Conservation (phyloP, 225 moss, liverwort and hornwort genomes). For the Pseudisothecium myosuroides region DNA sequence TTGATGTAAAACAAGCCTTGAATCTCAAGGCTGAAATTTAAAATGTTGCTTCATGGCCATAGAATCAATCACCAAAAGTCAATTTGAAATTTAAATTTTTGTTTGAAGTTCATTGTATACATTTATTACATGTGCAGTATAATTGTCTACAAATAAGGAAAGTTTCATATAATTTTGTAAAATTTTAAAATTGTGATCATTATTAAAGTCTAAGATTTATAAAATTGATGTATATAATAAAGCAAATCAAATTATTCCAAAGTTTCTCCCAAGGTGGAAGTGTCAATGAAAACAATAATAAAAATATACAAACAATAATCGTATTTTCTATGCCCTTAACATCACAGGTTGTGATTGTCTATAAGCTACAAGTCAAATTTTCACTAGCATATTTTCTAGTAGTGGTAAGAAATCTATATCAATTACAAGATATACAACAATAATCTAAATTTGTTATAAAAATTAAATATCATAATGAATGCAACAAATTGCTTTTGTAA, state of each 20-base stretch:
- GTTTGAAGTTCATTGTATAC: background rate
- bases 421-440: background rate
- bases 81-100: background rate
- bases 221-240: background rate
- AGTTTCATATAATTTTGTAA: background rate
- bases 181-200: background rate
- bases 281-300: background rate
- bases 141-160: background rate
- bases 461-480: background rate
- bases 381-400: too few species aligned
- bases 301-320: background rate
- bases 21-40: too few species aligned
- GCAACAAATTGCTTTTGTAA: background rate
- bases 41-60: rapidly evolving
- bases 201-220: background rate
- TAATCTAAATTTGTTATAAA: background rate
- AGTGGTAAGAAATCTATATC: too few species aligned
- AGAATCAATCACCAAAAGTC: background rate
- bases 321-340: background rate
- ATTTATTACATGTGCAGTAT: background rate
- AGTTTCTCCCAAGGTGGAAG: background rate
- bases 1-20: rapidly evolving
- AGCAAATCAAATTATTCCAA: background rate
- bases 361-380: background rate
- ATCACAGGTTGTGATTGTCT: background rate